These are phyloP conservation scores for Malassezia psittaci DNA, from an alignment of 1,284 basidiomycete genomes.

Conservation along the genomic window DNA sequence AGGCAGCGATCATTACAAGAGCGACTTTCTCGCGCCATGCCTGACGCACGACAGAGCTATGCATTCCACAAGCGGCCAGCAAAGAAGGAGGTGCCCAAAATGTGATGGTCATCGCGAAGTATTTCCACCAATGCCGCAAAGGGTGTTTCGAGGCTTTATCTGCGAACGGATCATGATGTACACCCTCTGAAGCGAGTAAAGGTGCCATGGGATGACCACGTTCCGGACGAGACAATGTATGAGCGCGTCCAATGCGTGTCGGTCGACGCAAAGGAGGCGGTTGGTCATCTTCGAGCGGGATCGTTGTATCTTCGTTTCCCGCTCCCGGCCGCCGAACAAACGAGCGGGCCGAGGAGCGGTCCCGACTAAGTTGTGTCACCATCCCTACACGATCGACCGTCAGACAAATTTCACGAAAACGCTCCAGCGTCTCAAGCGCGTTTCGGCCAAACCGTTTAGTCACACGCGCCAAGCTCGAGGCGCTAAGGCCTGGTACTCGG, in stretches of 20 bases:
- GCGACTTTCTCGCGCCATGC: conserved; percentile 47
- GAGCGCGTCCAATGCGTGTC: conserved; percentile 35
- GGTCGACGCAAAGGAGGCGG: conserved; percentile 44
- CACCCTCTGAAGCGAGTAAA: conserved; percentile 56
- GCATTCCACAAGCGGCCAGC: conserved; percentile 48
- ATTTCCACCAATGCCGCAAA: conserved; percentile 15
- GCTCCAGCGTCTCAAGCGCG: background rate
- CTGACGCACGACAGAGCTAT: conserved; percentile 32
- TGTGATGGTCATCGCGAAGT: conserved; percentile 20
- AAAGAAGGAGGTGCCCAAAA: conserved; percentile 41
- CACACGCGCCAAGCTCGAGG: background rate
- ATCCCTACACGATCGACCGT: conserved; percentile 3
- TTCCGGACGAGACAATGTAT: conserved; percentile 62
- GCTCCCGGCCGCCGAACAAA: conserved; percentile 38
- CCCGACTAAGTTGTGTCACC: conserved; percentile 12
- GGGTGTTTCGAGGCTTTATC: background rate
- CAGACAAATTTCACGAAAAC: background rate
- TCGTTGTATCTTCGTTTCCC: conserved; percentile 24
- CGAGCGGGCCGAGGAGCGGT: conserved; percentile 25
- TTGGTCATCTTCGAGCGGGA: conserved; percentile 35
- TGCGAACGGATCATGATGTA: conserved; percentile 14
- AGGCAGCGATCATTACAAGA: conserved; percentile 32
- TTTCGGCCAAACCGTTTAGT: background rate
- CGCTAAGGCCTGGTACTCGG: background rate
- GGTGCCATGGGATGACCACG: conserved; percentile 57